A percentile compares a stretch with the other conserved stretches of the same genome.
Conservation (phyloP, 257 asterid genomes). For the Solanum bukasovii region DNA sequence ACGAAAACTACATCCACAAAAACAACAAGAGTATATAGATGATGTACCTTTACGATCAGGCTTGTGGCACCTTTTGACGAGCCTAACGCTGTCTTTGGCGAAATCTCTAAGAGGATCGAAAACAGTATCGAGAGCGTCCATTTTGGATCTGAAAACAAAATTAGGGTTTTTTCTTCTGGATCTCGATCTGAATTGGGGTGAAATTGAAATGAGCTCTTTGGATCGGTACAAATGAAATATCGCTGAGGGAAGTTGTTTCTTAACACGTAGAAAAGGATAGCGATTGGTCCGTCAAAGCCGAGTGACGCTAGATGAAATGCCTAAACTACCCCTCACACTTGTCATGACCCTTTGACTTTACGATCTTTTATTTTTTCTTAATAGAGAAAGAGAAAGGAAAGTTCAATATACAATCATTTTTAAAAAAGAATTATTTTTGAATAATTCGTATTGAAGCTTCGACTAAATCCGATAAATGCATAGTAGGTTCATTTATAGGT, state of each 20-base stretch:
- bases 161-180: neutral
- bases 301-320: neutral
- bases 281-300: neutral
- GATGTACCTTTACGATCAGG: slow-evolving; percentile 21
- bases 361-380: neutral
- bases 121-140: slow-evolving; percentile 26
- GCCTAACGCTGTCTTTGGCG: slow-evolving; percentile 27
- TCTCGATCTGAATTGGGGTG: neutral
- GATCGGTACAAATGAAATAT: neutral
- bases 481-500: neutral
- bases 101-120: slow-evolving; percentile 27
- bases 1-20: neutral
- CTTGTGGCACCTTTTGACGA: slow-evolving; percentile 29
- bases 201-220: neutral
- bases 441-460: neutral
- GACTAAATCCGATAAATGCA: too few species aligned
- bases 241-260: neutral
- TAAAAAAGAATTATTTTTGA: too few species aligned
- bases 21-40: neutral
- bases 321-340: neutral
- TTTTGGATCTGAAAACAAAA: neutral
- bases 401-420: neutral
- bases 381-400: neutral
- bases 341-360: neutral
- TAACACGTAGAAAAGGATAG: neutral